Percentiles rank a stretch among this genome's conserved stretches.
Evolutionary conservation across 129 eudicot species (phyloP).

Genomic region (Flaveria bidentis): DNA sequence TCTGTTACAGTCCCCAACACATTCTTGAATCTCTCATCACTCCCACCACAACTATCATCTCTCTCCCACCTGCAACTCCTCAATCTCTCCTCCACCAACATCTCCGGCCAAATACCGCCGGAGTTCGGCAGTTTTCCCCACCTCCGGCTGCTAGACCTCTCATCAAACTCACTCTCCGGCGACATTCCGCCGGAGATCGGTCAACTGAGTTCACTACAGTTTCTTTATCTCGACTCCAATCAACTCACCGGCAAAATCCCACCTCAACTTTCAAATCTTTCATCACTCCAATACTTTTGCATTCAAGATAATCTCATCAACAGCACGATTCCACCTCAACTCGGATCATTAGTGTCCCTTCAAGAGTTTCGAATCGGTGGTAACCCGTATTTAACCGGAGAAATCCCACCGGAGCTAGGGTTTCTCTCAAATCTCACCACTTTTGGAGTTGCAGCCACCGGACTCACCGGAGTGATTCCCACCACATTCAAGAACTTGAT

Average conservation of each 20-base stretch:
- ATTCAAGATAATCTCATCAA: constrained; percentile 88
- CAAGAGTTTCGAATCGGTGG: constrained; percentile 92
- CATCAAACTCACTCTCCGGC: constrained; percentile 70
- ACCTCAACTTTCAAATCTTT: constrained; percentile 64
- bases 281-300: constrained; percentile 76
- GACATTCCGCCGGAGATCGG: constrained; percentile 68
- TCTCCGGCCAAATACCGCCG: constrained; percentile 85
- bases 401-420: constrained; percentile 77
- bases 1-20: constrained; percentile 81
- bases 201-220: constrained; percentile 57
- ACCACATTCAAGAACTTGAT: constrained; percentile 74
- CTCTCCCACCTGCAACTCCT: constrained; percentile 83
- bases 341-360: constrained; percentile 72
- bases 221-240: constrained; percentile 80
- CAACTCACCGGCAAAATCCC: constrained; percentile 72
- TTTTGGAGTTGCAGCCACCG: constrained; percentile 94
- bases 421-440: constrained; percentile 72
- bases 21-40: constrained; percentile 74
- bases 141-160: constrained; percentile 71
- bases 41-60: constrained; percentile 71
- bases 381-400: constrained; percentile 73
- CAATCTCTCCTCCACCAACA: constrained; percentile 86
- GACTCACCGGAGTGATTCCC: constrained; percentile 69
- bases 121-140: constrained; percentile 55
- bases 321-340: constrained; percentile 72